A percentile compares a stretch with the other conserved stretches of the same genome.
Evolutionary conservation across 148 eudicot genomes (phyloP).

Genomic region (Dysphania ambrosioides): DNA sequence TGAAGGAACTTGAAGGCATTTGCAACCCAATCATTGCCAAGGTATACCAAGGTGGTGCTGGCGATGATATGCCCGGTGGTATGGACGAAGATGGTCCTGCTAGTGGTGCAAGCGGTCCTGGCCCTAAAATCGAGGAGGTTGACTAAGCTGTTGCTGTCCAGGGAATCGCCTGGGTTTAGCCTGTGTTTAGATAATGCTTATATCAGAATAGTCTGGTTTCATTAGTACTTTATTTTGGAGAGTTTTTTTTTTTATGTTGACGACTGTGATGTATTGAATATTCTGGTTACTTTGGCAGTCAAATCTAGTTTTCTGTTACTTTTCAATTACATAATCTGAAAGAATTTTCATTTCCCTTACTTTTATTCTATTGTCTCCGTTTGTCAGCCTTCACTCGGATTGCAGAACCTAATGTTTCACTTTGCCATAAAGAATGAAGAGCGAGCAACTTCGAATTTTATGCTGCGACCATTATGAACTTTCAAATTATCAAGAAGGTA

Average conservation of each 20-base stretch:
- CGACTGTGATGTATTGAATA: no score
- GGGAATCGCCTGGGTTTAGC: neutral
- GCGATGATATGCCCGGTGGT: conserved; percentile 33
- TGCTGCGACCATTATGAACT: no score
- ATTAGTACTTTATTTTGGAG: neutral
- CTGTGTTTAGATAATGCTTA: neutral
- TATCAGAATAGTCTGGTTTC: neutral
- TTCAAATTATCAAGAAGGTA: neutral
- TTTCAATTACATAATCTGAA: neutral
- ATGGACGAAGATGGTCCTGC: conserved; percentile 52
- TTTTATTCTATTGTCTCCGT: neutral
- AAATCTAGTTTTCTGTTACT: neutral
- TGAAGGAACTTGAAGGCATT: conserved; percentile 44
- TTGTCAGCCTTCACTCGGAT: no score
- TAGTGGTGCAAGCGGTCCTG: conserved; percentile 39
- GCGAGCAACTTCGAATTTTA: no score
- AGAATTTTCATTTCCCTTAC: neutral
- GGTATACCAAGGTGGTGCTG: conserved; percentile 43
- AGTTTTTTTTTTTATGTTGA: neutral
- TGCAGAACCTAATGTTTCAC: no score
- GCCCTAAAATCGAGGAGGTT: conserved; percentile 59
- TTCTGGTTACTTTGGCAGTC: neutral
- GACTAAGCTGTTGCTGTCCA: conserved; percentile 27
- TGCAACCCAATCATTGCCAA: conserved; percentile 50
- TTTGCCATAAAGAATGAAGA: no score